These are phyloP conservation scores for Keqinozyma sinolaborantium DNA, from an alignment of 1,139 yeast species.

Conservation along the genomic window DNA sequence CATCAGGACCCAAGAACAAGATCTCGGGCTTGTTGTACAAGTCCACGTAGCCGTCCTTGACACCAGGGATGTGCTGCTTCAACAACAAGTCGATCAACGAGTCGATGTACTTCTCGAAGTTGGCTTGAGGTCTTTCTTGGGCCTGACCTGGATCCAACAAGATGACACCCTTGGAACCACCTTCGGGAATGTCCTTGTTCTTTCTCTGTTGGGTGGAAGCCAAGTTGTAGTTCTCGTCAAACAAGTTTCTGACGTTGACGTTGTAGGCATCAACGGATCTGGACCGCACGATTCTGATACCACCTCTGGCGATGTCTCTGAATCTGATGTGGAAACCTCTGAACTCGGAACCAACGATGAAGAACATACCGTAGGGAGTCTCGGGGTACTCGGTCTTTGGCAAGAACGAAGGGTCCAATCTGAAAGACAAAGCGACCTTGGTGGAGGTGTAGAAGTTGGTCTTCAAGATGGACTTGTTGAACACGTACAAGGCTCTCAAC, in stretches of 20 bases:
- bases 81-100: conserved; percentile 83
- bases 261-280: conserved; percentile 84
- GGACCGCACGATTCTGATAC: conserved; percentile 91
- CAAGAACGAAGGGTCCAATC: conserved; percentile 82
- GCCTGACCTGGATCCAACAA: conserved; percentile 77
- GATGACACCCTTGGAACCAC: conserved; percentile 97
- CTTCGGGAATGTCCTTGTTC: conserved; percentile 98
- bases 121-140: conserved; percentile 78
- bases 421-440: conserved; percentile 91
- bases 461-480: conserved; percentile 84
- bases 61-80: conserved; percentile 68
- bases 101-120: conserved; percentile 92
- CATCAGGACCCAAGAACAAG: conserved; percentile 96
- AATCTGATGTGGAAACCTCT: conserved; percentile 97
- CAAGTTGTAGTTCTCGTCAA: conserved; percentile 94
- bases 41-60: conserved; percentile 84
- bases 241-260: conserved; percentile 80
- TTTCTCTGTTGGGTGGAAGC: conserved; percentile 96
- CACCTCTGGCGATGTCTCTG: conserved; percentile 97
- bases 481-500: conserved; percentile 74
- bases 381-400: conserved; percentile 88
- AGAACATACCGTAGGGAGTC: conserved; percentile 90
- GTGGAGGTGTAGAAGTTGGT: conserved; percentile 94
- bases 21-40: conserved; percentile 82
- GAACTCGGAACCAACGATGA: conserved; percentile 94